Base-by-base conservation (phyloP, 139 green algal genomes). In the Trebouxia sp. region DNA sequence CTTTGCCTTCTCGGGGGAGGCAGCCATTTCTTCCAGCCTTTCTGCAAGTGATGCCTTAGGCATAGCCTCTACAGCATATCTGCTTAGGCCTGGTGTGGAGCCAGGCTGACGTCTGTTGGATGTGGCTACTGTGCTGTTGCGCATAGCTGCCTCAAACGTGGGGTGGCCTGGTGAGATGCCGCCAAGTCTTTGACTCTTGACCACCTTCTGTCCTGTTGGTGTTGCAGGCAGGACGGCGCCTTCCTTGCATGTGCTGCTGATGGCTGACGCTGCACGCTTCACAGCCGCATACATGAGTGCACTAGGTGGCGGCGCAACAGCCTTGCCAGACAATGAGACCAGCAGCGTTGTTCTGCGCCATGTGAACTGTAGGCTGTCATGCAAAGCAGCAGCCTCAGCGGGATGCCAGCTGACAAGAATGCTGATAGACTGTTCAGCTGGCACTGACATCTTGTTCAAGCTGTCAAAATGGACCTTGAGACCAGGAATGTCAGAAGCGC, bases 41-140 rank as follows among this genome's bases (percentile, higher is more conserved):
- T 35, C 62, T 35, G 37, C 62, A 30, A 72, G 43, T 45, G 15
- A 17, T 26, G 4, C 1, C 4, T 53, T 14, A 53, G 47, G 10
- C 28, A 35, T 14, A 45, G 62, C 35, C 62, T 45, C 9, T n/a
- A 42, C 14, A 30, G 35, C 62, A 72, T 72, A 72, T 17, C 62
- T 32, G 20, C 62, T 72, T 26, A 15, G 35, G 12, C 62, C 62
- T 43, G 62, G 15, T 28, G 62, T 72, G 35, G 42, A 5, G 9
- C 11, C 62, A 28, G 35, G 14, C 28, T 24, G 62, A 32, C 62
- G 35, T 17, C 62, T 42, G 62, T 14, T 45, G 12, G 62, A 35
- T 24, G 12, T 72, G 62, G 62, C 62, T 72, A 35, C 35, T 72
- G 62, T 72, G 62, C 62, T 72, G 62, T 72, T 72, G 17, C 62